Conservation (phyloP, 2,329 filamentous ascomycete genomes). For the Exophiala mesophila region DNA sequence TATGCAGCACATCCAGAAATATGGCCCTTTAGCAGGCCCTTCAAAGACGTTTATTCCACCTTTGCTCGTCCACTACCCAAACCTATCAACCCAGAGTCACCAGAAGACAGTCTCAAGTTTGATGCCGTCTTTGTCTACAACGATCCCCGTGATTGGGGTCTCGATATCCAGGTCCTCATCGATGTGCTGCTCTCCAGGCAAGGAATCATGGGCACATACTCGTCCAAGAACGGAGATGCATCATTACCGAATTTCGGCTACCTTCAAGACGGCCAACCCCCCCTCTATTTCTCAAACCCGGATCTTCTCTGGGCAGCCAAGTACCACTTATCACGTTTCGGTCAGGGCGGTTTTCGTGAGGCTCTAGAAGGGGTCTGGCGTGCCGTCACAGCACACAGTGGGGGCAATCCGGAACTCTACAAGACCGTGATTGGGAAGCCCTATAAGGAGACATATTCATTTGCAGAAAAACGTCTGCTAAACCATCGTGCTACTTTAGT, state of each 20-base stretch:
- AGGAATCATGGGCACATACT: constrained; percentile 79
- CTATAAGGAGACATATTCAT: constrained; percentile 69
- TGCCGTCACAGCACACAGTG: constrained; percentile 51
- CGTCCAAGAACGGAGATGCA: constrained; percentile 61
- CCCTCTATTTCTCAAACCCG: constrained; percentile 81
- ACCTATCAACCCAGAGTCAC: constrained; percentile 38
- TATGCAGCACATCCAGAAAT: constrained; percentile 66
- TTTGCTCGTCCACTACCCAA: constrained; percentile 36
- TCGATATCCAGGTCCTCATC: constrained; percentile 78
- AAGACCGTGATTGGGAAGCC: constrained; percentile 74
- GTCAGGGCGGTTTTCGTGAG: constrained; percentile 84
- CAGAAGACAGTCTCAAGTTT: constrained; percentile 60
- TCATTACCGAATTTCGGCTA: constrained; percentile 69
- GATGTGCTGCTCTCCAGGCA: constrained; percentile 74
- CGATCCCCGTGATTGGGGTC: constrained; percentile 91
- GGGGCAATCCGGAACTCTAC: constrained; percentile 13
- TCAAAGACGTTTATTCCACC: constrained; percentile 55
- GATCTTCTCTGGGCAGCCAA: constrained; percentile 85
- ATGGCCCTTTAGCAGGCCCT: constrained; percentile 75
- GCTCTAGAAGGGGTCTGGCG: constrained; percentile 76
- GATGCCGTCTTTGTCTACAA: constrained; percentile 93
- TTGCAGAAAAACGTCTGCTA: constrained; percentile 70
- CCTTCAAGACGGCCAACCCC: constrained; percentile 74
- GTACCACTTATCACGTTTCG: constrained; percentile 79
- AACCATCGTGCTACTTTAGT: constrained; percentile 52